Percentiles rank a stretch among this genome's conserved stretches.
phyloP scores from a whole-genome alignment of 257 asterid species.

The Voacanga thouarsii region DNA sequence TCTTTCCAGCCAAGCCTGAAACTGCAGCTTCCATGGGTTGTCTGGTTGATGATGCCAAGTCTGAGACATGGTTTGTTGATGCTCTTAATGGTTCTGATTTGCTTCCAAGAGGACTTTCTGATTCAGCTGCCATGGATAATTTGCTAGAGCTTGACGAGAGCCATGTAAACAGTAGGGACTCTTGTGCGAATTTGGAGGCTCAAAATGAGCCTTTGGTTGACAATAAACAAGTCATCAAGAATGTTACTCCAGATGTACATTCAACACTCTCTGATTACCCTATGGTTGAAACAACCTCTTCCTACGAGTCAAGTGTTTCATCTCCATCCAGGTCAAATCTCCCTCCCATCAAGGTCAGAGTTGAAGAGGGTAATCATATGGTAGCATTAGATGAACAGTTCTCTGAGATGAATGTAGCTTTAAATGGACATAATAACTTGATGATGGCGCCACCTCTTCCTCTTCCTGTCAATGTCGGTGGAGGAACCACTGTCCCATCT shows the following conservation, averaged over 20 bases:
- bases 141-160: conserved; percentile 42
- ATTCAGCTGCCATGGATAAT: conserved; percentile 51
- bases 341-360: conserved; percentile 51
- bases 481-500: conserved; percentile 4
- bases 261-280: conserved; percentile 27
- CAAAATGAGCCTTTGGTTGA: conserved; percentile 22
- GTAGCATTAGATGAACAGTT: conserved; percentile 52
- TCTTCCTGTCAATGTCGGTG: conserved; percentile 18
- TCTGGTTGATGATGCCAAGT: conserved; percentile 59
- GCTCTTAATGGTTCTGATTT: conserved; percentile 58
- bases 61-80: conserved; percentile 79
- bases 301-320: conserved; percentile 55
- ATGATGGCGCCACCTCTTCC: conserved; percentile 27
- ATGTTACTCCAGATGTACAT: conserved; percentile 16
- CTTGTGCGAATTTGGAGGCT: conserved; percentile 28
- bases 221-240: conserved; percentile 21
- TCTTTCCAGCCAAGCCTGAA: conserved; percentile 58
- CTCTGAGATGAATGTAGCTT: conserved; percentile 42
- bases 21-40: conserved; percentile 68
- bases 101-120: conserved; percentile 58
- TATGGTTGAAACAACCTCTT: conserved; percentile 44
- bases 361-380: conserved; percentile 36
- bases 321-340: conserved; percentile 57
- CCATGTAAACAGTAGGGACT: conserved; percentile 17
- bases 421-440: conserved; percentile 19